Base-by-base conservation (phyloP, 2,329 filamentous ascomycete species). In the Pseudocercospora ulei region DNA sequence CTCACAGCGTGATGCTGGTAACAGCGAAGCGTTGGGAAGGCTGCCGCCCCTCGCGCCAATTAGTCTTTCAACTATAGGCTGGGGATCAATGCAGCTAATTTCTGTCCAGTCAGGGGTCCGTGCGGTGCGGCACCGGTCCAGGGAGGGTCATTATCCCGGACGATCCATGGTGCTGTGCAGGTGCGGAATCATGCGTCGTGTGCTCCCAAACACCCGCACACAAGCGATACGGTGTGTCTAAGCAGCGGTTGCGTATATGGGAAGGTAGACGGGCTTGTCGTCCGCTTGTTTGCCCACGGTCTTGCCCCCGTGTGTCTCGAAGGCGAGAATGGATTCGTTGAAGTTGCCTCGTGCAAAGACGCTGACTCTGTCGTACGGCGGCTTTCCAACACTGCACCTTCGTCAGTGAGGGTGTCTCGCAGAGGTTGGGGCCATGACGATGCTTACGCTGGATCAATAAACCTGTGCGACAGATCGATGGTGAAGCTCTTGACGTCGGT, bases 361-460 rank as follows among this genome's bases (percentile, higher is more conserved):
- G 8, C 47, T 51, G 9, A 59, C 42, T 3, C 44, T 35, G 35
- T 59, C 50, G 31, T 55, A 54, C 6, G 54, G 54, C n/a, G 51
- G 47, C 3, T 45, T n/a, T 27, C 56, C 56, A 26, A 58, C 40
- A 8, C 56, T 58, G 34, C 24, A 22, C 11, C 13, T 19, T 16
- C 3, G 24, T 48, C 16, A 50, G 42, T 18, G 11, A 6, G 13
- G 8, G 20, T 26, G 20, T 8, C 7, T 34, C 6, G 5, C 4
- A 7, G 14, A 27, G 7, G 18, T 14, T n/a, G 27, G 38, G 23
- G 35, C 17, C 9, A 14, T 4, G 22, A 6, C 26, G 38, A 55
- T n/a, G n/a, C 54, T 43, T 36, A 58, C 54, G 41, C 28, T 12
- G 52, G 48, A 41, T 59, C 56, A 7, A 40, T 38, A 36, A 52